phyloP scores from a whole-genome alignment of 768 basidiomycete genomes.

The Termitomyces sp. region DNA sequence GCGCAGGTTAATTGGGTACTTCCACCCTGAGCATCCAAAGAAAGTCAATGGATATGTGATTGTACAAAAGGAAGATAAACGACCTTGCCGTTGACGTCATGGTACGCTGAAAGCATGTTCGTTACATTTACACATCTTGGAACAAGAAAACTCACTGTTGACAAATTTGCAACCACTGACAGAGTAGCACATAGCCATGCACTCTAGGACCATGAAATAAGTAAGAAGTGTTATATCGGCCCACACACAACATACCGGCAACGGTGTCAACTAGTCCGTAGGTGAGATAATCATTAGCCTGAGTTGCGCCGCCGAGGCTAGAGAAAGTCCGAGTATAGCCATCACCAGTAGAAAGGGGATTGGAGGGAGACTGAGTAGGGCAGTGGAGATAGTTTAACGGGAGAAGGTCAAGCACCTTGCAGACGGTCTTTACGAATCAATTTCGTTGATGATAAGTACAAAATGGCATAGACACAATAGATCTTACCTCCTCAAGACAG shows the following conservation, averaged over 20 bases:
- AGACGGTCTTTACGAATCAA: slow-evolving; percentile 21
- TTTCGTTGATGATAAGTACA: background rate
- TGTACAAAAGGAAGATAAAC: background rate
- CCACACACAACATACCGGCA: slow-evolving; percentile 22
- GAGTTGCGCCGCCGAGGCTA: slow-evolving; percentile 36
- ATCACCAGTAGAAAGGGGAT: slow-evolving; percentile 14
- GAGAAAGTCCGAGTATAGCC: slow-evolving; percentile 35
- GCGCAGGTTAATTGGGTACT: slow-evolving; percentile 40
- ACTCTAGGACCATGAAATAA: slow-evolving; percentile 22
- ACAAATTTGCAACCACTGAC: slow-evolving; percentile 35
- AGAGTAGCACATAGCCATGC: slow-evolving; percentile 39
- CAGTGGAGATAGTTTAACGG: slow-evolving; percentile 32
- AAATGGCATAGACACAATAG: background rate
- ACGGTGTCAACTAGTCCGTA: slow-evolving; percentile 41
- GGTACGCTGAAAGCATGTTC: slow-evolving; percentile 27
- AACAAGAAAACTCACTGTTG: slow-evolving; percentile 29
- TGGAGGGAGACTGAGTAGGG: slow-evolving; percentile 20
- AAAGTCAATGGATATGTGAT: slow-evolving; percentile 1
- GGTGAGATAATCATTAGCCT: slow-evolving; percentile 36
- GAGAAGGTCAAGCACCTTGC: slow-evolving; percentile 30
- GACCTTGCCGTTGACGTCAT: slow-evolving; percentile 43
- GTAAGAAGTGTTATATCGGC: background rate
- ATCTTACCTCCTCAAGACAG: slow-evolving; percentile 28
- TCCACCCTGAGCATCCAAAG: slow-evolving; percentile 23
- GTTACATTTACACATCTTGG: background rate